Conservation (phyloP, 805 yeast genomes). For the Nakazawaea wickerhamii region DNA sequence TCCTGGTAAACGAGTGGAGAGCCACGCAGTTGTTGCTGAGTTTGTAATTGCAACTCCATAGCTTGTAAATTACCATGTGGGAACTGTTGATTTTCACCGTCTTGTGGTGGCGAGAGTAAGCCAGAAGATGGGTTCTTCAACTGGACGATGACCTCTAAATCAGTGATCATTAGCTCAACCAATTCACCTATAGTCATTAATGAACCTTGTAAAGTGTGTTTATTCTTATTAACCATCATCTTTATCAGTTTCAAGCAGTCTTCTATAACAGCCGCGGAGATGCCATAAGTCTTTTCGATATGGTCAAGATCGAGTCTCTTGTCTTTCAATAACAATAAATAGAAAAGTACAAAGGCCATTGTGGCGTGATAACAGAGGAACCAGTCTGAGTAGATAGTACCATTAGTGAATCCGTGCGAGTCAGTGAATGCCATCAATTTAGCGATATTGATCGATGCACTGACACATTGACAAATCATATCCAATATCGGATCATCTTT, state of each 20-base stretch:
- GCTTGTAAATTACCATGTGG: background rate
- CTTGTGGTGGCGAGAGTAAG: background rate
- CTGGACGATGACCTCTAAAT: slow-evolving; percentile 7
- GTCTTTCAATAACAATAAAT: slow-evolving; percentile 5
- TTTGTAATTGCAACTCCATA: background rate
- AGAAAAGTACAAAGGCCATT: slow-evolving; percentile 15
- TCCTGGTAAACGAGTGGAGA: background rate
- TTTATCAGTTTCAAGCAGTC: slow-evolving; percentile 6
- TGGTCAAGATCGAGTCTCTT: background rate
- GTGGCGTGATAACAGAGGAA: slow-evolving; percentile 16
- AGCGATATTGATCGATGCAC: slow-evolving; percentile 12
- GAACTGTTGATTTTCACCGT: background rate
- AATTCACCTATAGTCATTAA: slow-evolving; percentile 8
- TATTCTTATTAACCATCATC: slow-evolving; percentile 6
- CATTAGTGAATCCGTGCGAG: slow-evolving; percentile 14
- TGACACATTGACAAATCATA: slow-evolving; percentile 13
- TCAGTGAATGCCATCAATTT: slow-evolving; percentile 10
- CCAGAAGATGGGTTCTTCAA: background rate
- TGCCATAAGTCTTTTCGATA: slow-evolving; percentile 6
- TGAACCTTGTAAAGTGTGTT: slow-evolving; percentile 3
- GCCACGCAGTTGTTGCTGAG: background rate
- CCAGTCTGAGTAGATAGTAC: slow-evolving; percentile 15
- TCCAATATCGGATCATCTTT: slow-evolving; percentile 11
- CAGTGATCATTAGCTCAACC: slow-evolving; percentile 9
- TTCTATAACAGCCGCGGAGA: background rate